A percentile compares a stretch with the other conserved stretches of the same genome.
phyloP scores from a whole-genome alignment of 2,329 filamentous ascomycete species.

The Fusarium zealandicum region DNA sequence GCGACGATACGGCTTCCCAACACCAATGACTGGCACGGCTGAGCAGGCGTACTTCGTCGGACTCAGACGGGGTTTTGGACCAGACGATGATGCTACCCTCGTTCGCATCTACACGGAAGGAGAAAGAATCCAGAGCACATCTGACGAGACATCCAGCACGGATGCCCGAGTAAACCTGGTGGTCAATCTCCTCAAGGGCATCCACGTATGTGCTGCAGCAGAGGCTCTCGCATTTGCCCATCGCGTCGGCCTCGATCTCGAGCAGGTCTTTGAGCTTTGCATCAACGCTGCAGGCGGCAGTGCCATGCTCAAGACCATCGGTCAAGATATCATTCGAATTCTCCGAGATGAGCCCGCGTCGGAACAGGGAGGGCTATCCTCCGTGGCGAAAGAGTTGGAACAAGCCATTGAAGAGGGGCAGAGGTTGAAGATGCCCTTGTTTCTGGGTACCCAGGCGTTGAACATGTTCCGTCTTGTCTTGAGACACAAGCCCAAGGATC shows the following conservation, averaged over 20 bases:
- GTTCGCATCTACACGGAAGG: slow-evolving; percentile 21
- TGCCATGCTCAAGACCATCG: slow-evolving; percentile 9
- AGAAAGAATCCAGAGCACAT: background rate
- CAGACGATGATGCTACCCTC: slow-evolving; percentile 19
- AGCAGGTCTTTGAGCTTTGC: slow-evolving; percentile 26
- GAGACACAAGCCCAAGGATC: slow-evolving; percentile 12
- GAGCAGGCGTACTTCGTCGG: slow-evolving; percentile 71
- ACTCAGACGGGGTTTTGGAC: slow-evolving; percentile 59
- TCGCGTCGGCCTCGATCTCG: slow-evolving; percentile 20
- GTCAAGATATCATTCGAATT: slow-evolving; percentile 10
- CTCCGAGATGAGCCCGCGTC: slow-evolving; percentile 5
- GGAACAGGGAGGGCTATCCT: background rate
- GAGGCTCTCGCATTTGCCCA: slow-evolving; percentile 24
- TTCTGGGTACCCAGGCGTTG: slow-evolving; percentile 15
- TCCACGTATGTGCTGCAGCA: slow-evolving; percentile 21
- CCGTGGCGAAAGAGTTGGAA: slow-evolving; percentile 4
- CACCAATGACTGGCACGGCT: slow-evolving; percentile 66
- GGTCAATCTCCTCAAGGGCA: slow-evolving; percentile 19
- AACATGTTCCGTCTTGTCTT: slow-evolving; percentile 21
- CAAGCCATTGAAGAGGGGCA: slow-evolving; percentile 22
- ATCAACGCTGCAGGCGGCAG: slow-evolving; percentile 23
- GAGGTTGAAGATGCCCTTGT: slow-evolving; percentile 18
- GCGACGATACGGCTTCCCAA: slow-evolving; percentile 63
- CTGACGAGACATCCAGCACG: background rate
- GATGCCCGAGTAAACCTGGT: slow-evolving; percentile 15